phyloP scores from a whole-genome alignment of 208 protist genomes.

The Acanthamoeba divionensis region DNA sequence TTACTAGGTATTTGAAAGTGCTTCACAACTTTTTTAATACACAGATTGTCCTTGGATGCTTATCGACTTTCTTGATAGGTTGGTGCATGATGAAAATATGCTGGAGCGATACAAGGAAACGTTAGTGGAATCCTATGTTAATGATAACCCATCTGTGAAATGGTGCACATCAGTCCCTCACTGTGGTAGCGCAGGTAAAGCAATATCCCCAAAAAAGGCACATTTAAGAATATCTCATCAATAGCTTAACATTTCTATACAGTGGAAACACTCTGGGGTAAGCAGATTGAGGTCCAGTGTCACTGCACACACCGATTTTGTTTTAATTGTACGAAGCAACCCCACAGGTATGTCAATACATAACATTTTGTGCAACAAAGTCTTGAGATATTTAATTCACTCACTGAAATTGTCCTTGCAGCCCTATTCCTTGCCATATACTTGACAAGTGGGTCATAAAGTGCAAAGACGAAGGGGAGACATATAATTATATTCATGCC shows the following conservation, averaged over 20 bases:
- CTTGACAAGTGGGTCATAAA: neutral
- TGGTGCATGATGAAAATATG: neutral
- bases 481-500: conserved; percentile 9
- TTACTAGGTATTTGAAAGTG: neutral
- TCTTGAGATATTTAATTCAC: neutral
- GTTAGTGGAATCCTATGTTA: conserved; percentile 15
- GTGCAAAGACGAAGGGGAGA: conserved; percentile 21
- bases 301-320: neutral
- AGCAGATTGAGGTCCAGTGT: conserved; percentile 37
- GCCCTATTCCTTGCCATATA: neutral
- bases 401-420: neutral
- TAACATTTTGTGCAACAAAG: too few species aligned
- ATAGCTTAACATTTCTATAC: neutral
- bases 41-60: neutral
- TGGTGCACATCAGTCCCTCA: conserved; percentile 20
- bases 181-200: neutral
- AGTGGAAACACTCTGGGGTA: neutral
- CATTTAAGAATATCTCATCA: neutral
- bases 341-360: too few species aligned
- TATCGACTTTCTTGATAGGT: neutral
- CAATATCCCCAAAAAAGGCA: neutral
- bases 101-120: neutral
- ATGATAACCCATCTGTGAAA: conserved; percentile 21
- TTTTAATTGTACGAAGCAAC: too few species aligned
- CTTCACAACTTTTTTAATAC: neutral